Conservation (phyloP, 257 asterid species). For the Craterostigma plantagineum region DNA sequence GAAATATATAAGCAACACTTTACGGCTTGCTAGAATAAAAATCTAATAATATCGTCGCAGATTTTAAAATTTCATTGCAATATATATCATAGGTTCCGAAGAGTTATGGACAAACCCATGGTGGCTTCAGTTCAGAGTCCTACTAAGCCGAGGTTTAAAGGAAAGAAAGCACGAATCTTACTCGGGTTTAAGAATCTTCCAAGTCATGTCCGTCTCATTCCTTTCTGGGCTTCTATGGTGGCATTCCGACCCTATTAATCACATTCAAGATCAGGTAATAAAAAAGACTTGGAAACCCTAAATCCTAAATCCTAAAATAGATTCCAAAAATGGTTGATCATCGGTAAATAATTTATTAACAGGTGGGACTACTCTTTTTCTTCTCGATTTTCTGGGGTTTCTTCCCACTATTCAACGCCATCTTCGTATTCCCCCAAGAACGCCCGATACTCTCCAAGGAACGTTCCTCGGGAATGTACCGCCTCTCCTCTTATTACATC, state of each 20-base stretch:
- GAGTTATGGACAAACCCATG: too few species aligned
- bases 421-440: slow-evolving; percentile 68
- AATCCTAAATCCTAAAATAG: too few species aligned
- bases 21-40: too few species aligned
- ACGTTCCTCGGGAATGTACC: slow-evolving; percentile 72
- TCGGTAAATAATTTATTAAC: too few species aligned
- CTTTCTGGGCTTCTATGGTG: slow-evolving; percentile 63
- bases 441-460: slow-evolving; percentile 49
- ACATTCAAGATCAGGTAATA: slow-evolving; percentile 53
- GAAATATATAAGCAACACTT: neutral
- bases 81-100: too few species aligned
- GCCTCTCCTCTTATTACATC: slow-evolving; percentile 64
- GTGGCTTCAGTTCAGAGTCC: slow-evolving; percentile 37
- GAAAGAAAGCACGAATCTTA: slow-evolving; percentile 61
- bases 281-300: too few species aligned
- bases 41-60: too few species aligned
- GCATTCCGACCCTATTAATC: slow-evolving; percentile 26
- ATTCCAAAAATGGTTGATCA: too few species aligned
- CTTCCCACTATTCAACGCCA: slow-evolving; percentile 60
- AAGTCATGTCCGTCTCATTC: slow-evolving; percentile 31
- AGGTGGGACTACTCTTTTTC: slow-evolving; percentile 46
- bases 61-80: too few species aligned
- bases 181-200: slow-evolving; percentile 33
- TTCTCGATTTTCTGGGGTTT: slow-evolving; percentile 61
- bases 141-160: slow-evolving; percentile 51